Base-by-base conservation (phyloP, 2,329 filamentous ascomycete genomes). In the Aspergillus felis region DNA sequence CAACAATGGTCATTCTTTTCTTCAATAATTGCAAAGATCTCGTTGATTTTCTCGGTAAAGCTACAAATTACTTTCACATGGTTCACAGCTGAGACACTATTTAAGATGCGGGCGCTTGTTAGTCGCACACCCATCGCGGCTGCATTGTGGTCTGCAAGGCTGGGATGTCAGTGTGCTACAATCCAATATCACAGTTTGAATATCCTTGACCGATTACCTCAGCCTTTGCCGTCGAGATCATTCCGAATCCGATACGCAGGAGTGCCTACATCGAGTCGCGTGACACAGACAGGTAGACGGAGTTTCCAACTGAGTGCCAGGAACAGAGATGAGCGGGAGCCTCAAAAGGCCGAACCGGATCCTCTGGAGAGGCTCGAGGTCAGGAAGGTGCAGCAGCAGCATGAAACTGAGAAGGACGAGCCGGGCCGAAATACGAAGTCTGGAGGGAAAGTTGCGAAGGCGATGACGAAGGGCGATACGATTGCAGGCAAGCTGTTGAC, bases 401-500 rank as follows among this genome's bases (percentile, higher is more conserved):
- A 66, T 54, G 9, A 27, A 20, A 10, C 42, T 47, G 49, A 61
- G 69, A 35, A 66, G 68, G 49, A 67, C 67, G 52, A 64, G 67
- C 2, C 61, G 17, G 32, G 52, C 14, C 51, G 72, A 73, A 53
- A 69, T 67, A 48, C 65, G 71, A 41, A 70, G 70, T 71, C 78
- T 3, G 67, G 77, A 27, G 55, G 65, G 24, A 72, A 79, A 35
- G 78, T 75, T 59, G 81, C 84, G 71, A 74, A 82, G 60, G 80
- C 81, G 12, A 88, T 88, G 85, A 86, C 83, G 2, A 88, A 87
- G 71, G 87, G 85, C 84, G 70, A 51, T 67, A 44, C n/a, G 8
- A 44, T 44, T 57, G 42, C 44, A 87, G 89, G 90, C 22, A 91
- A 91, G 69, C 82, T 95, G 2, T 76, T 93, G 28, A 92, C 90